A percentile compares a stretch with the other conserved stretches of the same genome.
These are phyloP conservation scores for Fusarium algeriense DNA, from an alignment of 2,329 filamentous ascomycete species.

Conservation along the genomic window DNA sequence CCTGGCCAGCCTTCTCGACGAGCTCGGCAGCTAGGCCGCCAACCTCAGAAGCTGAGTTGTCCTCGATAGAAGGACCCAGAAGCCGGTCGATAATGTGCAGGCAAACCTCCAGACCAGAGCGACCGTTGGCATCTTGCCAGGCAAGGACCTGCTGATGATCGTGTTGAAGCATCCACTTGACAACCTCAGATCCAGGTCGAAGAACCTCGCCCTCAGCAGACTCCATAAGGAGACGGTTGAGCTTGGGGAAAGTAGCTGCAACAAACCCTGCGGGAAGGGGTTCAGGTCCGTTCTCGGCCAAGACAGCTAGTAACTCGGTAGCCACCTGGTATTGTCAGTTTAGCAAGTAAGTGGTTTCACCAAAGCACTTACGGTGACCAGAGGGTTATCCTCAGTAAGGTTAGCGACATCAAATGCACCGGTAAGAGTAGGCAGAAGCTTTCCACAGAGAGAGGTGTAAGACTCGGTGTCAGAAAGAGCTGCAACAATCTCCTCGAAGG, in stretches of 20 bases:
- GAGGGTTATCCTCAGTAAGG: slow-evolving; percentile 84
- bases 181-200: slow-evolving; percentile 84
- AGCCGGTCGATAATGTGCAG: slow-evolving; percentile 93
- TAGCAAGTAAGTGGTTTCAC: neutral
- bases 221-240: slow-evolving; percentile 84
- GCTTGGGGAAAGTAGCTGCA: slow-evolving; percentile 85
- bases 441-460: slow-evolving; percentile 83
- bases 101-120: slow-evolving; percentile 87
- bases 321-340: slow-evolving; percentile 68
- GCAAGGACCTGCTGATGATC: slow-evolving; percentile 90
- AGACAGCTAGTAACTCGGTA: slow-evolving; percentile 82
- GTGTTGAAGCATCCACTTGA: slow-evolving; percentile 90
- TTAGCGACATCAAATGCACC: slow-evolving; percentile 90
- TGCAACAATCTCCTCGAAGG: slow-evolving; percentile 88
- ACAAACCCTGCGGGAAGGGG: slow-evolving; percentile 91
- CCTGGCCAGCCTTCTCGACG: slow-evolving; percentile 93
- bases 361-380: slow-evolving; percentile 73
- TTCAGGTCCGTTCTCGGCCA: slow-evolving; percentile 85
- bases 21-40: slow-evolving; percentile 93
- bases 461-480: slow-evolving; percentile 74
- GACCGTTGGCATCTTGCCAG: slow-evolving; percentile 84
- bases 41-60: slow-evolving; percentile 95
- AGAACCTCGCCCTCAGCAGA: slow-evolving; percentile 90
- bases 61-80: slow-evolving; percentile 84
- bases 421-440: slow-evolving; percentile 87